Evolutionary conservation across 208 protist species (phyloP).

Genomic region (Leishmania arabica): DNA sequence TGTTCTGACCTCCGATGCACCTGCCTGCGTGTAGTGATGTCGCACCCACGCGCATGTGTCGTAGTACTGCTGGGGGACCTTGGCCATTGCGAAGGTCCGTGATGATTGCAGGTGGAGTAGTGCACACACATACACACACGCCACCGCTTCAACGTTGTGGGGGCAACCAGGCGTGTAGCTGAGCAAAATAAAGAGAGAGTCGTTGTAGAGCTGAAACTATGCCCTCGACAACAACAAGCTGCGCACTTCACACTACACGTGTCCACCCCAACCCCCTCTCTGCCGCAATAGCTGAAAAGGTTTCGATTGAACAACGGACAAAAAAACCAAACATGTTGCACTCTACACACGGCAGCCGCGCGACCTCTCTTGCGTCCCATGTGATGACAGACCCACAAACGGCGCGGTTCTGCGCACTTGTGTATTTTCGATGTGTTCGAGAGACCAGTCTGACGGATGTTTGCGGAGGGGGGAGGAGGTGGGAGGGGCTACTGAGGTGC

Average conservation of each 20-base stretch:
- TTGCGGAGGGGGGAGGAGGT: background rate
- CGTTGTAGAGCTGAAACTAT: too few species aligned
- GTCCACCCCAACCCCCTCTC: background rate
- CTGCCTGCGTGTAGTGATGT: slow-evolving; percentile 8
- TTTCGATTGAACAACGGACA: background rate
- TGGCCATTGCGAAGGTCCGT: slow-evolving; percentile 1
- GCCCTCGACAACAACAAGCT: too few species aligned
- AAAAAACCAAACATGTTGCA: background rate
- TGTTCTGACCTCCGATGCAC: background rate
- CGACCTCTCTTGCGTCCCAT: background rate
- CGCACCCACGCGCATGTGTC: slow-evolving; percentile 45
- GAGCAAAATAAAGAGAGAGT: background rate
- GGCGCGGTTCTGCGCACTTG: background rate
- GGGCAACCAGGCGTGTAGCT: background rate
- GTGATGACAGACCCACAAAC: background rate
- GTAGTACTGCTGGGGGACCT: slow-evolving; percentile 46
- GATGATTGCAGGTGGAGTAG: background rate
- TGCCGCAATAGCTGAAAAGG: background rate
- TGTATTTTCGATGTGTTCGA: background rate
- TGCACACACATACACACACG: background rate
- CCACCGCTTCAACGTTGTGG: background rate
- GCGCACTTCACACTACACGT: too few species aligned
- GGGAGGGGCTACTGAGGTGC: too few species aligned
- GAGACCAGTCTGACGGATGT: background rate
- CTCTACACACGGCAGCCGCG: background rate